A percentile compares a stretch with the other conserved stretches of the same genome.
phyloP scores from a whole-genome alignment of 2,329 filamentous ascomycete genomes.

The Ceratocystis harringtonii region DNA sequence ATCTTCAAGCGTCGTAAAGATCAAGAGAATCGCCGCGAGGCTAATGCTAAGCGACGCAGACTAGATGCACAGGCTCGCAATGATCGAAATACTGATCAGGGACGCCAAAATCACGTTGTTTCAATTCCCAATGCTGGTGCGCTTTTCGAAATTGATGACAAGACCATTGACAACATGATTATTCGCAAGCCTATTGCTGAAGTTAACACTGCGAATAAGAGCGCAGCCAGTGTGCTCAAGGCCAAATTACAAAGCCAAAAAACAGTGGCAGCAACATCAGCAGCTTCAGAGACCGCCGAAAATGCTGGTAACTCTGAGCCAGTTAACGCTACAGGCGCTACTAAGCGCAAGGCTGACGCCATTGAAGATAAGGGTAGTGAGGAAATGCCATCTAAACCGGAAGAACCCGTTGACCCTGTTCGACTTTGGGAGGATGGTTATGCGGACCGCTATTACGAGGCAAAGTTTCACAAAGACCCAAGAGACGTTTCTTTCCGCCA shows the following conservation, averaged over 20 bases:
- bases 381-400: conserved; percentile 41
- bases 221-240: conserved; percentile 77
- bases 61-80: conserved; percentile 43
- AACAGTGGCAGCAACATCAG: background rate
- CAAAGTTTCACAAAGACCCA: conserved; percentile 79
- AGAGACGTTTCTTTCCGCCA: conserved; percentile 75
- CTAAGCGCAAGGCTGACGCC: conserved; percentile 64
- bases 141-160: conserved; percentile 19
- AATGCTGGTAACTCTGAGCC: background rate
- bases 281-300: background rate
- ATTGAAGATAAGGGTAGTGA: conserved; percentile 41
- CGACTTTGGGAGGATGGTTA: conserved; percentile 93
- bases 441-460: conserved; percentile 87
- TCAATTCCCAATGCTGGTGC: conserved; percentile 14
- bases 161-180: conserved; percentile 56
- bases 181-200: conserved; percentile 71
- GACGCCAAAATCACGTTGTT: conserved; percentile 16
- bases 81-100: conserved; percentile 13
- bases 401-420: conserved; percentile 63
- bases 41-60: conserved; percentile 63
- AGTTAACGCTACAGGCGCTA: conserved; percentile 20
- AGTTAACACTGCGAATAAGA: conserved; percentile 75
- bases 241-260: conserved; percentile 49
- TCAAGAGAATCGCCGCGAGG: conserved; percentile 68
- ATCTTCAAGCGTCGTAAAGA: conserved; percentile 86